Base-by-base conservation (phyloP, 2,329 filamentous ascomycete genomes). In the Colletotrichum phormii region DNA sequence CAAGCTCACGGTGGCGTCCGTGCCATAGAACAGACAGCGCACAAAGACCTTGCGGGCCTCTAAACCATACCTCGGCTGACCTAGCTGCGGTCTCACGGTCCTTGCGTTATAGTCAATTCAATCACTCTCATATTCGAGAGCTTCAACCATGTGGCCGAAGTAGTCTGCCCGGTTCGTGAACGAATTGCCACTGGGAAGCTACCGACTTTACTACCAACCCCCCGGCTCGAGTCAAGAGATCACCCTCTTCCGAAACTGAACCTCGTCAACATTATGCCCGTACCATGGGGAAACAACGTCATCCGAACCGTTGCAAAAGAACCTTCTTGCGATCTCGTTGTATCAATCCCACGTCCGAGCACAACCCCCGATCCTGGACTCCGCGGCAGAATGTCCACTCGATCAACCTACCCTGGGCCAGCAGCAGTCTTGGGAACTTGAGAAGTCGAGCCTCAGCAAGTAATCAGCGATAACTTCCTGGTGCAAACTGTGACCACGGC, bases 211-310 rank as follows among this genome's bases (percentile, higher is more conserved):
- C 18, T n/a, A 29, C 12, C n/a, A 18, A 35, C 33, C 35, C 18
- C 51, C 29, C 15, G 33, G n/a, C 9, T n/a, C 15, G 31, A 58
- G 64, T 62, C 57, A 58, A 53, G 37, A 71, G 35, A 67, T 58
- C 29, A 35, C 33, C 58, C 57, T 67, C n/a, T 35, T 57, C 57
- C 57, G 57, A 71, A 67, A 58, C 68, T 51, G 35, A 58, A n/a
- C 51, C 35, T 63, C 37, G 37, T 53, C 64, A 67, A 31, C 29
- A 33, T 55, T n/a, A 35, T 15, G 55, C 24, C 49, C 18, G 46
- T 35, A 42, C 29, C 69, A 53, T 60, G 57, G 37, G 42, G 64
- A 71, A 67, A 67, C 58, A 63, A 71, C 64, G 69, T 68, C 69
- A 67, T 72, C 69, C 69, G 59, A 72, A 68, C 37, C 22, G 29